phyloP scores from a whole-genome alignment of 192 early-diverging fungal genomes.

The Phlyctochytrium planicorne region DNA sequence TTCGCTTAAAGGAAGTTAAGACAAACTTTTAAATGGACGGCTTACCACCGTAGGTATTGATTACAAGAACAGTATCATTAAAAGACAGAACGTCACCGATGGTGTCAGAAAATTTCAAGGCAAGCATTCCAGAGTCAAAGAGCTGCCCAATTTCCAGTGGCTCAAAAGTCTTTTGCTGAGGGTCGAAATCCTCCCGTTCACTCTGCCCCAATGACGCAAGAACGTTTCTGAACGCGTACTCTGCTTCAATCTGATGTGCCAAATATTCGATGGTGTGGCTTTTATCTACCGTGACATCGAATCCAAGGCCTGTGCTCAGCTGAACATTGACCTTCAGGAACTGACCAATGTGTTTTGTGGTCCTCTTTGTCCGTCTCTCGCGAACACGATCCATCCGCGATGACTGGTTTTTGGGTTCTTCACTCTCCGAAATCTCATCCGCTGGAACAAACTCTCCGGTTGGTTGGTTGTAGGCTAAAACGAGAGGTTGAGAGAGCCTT shows the following conservation, averaged over 20 bases:
- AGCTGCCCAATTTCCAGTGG: conserved; percentile 39
- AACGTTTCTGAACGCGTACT: conserved; percentile 56
- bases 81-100: conserved; percentile 38
- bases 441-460: neutral
- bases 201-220: conserved; percentile 19
- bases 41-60: conserved; percentile 31
- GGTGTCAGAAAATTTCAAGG: conserved; percentile 34
- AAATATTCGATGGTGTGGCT: conserved; percentile 64
- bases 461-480: neutral
- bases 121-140: conserved; percentile 38
- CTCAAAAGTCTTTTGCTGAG: conserved; percentile 24
- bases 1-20: neutral
- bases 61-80: conserved; percentile 34
- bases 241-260: conserved; percentile 68
- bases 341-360: conserved; percentile 39
- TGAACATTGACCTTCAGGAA: conserved; percentile 46
- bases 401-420: neutral
- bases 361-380: neutral
- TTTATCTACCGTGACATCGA: conserved; percentile 55
- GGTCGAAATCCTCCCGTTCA: conserved; percentile 15
- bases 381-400: neutral
- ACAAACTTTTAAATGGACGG: neutral
- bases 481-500: neutral
- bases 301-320: conserved; percentile 15
- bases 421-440: neutral